Conservation (phyloP, 2,329 filamentous ascomycete species). For the Spiromastix sp. region DNA sequence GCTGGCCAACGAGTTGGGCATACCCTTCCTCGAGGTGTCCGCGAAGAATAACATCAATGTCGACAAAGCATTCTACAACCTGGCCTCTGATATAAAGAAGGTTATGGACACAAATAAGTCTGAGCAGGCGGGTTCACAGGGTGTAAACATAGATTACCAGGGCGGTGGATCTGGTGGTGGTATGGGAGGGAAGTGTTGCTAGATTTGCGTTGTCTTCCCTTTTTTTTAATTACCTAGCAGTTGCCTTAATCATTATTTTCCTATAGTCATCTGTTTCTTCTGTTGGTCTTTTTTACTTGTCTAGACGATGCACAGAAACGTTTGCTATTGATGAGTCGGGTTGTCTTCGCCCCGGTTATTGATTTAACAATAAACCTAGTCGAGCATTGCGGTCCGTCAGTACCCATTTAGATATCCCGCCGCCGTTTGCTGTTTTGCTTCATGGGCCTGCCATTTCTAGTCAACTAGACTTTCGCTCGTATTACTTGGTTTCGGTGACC, state of each 20-base stretch:
- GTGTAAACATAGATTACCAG: slow-evolving; percentile 59
- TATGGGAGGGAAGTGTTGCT: slow-evolving; percentile 67
- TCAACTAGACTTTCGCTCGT: too few species aligned
- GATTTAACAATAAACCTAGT: too few species aligned
- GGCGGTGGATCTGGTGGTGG: slow-evolving; percentile 41
- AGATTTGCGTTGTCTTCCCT: slow-evolving; percentile 18
- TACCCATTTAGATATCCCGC: too few species aligned
- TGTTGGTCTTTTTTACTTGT: slow-evolving; percentile 6
- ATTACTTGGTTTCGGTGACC: too few species aligned
- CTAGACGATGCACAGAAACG: neutral
- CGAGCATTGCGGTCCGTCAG: too few species aligned
- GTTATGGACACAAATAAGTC: slow-evolving; percentile 84
- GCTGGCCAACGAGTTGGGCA: slow-evolving; percentile 88
- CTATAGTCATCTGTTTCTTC: slow-evolving; percentile 5
- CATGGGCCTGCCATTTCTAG: too few species aligned
- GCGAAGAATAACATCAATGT: slow-evolving; percentile 99
- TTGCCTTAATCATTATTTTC: neutral
- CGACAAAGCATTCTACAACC: slow-evolving; percentile 93
- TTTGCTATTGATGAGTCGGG: neutral
- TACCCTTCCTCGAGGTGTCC: slow-evolving; percentile 96
- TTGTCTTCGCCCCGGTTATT: too few species aligned
- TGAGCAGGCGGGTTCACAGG: slow-evolving; percentile 49
- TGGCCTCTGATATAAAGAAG: slow-evolving; percentile 97
- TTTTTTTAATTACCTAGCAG: slow-evolving; percentile 2
- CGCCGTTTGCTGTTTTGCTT: too few species aligned